Base-by-base conservation (phyloP, 2,329 filamentous ascomycete genomes). In the Ascochyta rabiei region DNA sequence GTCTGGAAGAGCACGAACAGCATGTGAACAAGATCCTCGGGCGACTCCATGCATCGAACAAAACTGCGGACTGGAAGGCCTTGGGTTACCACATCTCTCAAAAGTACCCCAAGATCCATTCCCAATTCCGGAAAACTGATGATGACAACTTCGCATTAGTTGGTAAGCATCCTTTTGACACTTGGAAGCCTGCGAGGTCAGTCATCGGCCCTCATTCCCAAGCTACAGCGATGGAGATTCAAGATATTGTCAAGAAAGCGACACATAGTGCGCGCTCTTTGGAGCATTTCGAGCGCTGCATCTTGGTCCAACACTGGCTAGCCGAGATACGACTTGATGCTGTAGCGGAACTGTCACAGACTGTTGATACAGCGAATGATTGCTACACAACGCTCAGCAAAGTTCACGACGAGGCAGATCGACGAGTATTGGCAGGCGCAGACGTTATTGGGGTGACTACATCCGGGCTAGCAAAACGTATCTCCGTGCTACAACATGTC, bases 361-460 rank as follows among this genome's bases (percentile, higher is more conserved):
- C 39, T 2, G 46, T 66, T 0, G 45, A 59, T 16, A 35, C 49
- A 8, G 54, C 61, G 1, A 35, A 56, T 2, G 30, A 46, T 6
- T 63, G 39, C 6, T 61, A 63, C 28, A 19, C 19, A 2, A 18
- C 49, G 2, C 7, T 70, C 10, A 45, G 16, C 15, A 62, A 69
- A 1, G 63, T 75, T n/a, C 61, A 71, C 13, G 63, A 71, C 2
- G 77, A 80, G n/a, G n/a, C 68, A 1, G 70, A 78, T 15, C 70
- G 73, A n/a, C 67, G 78, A 12, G 65, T 77, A 0, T 57, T 81
- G 1, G 60, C 69, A 21, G 61, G 70, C 18, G 81, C 81, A 0
- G 71, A 82, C 5, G 76, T 88, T 4, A 79, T 88, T 38, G 85
- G 85, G 0, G 72, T 86, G 1, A 88, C 85, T 0, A 88, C 86